Conservation (phyloP, 2,329 filamentous ascomycete species). For the Fusarium pseudocircinatum region DNA sequence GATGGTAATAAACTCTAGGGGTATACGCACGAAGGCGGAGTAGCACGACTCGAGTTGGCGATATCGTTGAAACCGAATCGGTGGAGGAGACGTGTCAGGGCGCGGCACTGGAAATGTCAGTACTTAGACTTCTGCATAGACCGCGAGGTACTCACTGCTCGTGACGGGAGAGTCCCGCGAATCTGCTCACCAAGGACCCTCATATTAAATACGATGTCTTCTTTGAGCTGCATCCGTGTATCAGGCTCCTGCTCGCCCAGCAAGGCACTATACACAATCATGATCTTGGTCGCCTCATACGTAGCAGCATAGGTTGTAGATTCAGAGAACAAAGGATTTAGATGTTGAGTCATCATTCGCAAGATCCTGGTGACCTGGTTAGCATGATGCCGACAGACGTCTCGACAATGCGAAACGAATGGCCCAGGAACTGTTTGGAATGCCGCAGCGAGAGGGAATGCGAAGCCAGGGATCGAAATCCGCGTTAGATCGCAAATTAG, state of each 20-base stretch:
- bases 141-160: not conserved
- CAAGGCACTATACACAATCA: not conserved
- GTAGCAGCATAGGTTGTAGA: not conserved
- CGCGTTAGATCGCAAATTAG: constrained; percentile 8
- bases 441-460: not conserved
- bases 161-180: not conserved
- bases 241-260: not conserved
- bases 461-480: constrained; percentile 9
- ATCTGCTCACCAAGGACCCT: not conserved
- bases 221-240: not conserved
- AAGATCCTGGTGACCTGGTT: not conserved
- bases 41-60: too few relatives aligned
- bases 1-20: too few relatives aligned
- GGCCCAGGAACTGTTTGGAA: not conserved
- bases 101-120: not conserved
- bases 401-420: not conserved
- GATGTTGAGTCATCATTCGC: not conserved
- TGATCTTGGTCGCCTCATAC: not conserved
- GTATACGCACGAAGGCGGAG: not conserved
- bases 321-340: not conserved
- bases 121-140: too few relatives aligned
- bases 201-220: not conserved
- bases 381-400: constrained; percentile 2
- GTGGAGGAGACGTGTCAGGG: not conserved
- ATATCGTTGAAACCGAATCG: not conserved